phyloP scores from a whole-genome alignment of 345 rosid species.

The Bruguiera gymnorhiza region DNA sequence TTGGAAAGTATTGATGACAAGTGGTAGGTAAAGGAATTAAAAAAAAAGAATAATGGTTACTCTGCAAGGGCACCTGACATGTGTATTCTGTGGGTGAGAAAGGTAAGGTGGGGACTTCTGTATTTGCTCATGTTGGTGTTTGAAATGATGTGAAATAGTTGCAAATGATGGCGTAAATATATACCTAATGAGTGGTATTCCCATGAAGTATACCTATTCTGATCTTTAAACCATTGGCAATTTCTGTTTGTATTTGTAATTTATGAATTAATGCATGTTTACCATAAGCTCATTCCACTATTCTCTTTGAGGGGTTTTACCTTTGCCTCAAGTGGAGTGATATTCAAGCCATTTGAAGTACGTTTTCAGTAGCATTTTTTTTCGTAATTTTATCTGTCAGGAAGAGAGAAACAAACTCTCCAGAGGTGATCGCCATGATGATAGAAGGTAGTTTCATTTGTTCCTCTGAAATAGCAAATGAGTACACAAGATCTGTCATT shows the following conservation, averaged over 20 bases:
- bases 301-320: not conserved
- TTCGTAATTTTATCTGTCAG: conserved; percentile 43
- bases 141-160: too few species aligned
- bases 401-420: conserved; percentile 76
- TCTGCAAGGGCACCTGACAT: too few species aligned
- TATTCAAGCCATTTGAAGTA: conserved; percentile 11
- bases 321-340: conserved; percentile 8
- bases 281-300: not conserved
- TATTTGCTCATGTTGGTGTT: too few species aligned
- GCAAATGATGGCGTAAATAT: too few species aligned
- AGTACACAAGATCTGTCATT: not conserved
- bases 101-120: too few species aligned
- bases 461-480: not conserved
- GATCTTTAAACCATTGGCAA: too few species aligned
- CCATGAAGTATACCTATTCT: too few species aligned
- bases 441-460: conserved; percentile 36
- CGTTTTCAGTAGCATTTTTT: conserved; percentile 27
- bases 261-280: not conserved
- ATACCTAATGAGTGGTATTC: too few species aligned
- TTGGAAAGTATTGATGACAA: not conserved
- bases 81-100: too few species aligned
- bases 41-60: too few species aligned
- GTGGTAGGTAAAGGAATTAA: not conserved
- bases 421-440: conserved; percentile 57
- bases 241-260: too few species aligned